Evolutionary conservation across 2,329 filamentous ascomycete species (phyloP), one percentile per base, ranked within the genome.

Genomic region (Penicillium sp.): DNA sequence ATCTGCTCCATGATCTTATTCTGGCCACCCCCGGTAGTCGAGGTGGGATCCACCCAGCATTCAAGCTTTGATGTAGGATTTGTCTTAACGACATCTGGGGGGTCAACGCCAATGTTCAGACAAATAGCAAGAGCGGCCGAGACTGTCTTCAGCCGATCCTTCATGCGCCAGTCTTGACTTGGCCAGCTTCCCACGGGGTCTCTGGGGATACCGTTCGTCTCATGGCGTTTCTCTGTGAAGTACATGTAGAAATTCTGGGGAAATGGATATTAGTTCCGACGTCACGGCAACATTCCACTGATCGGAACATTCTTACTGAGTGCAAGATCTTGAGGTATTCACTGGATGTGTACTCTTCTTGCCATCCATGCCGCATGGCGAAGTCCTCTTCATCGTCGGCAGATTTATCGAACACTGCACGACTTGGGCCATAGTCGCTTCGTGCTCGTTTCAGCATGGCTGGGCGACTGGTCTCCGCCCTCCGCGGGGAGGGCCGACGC

Each of bases 161-260:
- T 88, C 90, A 97, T 97, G 54, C 94, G 89, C 94, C 94, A 99
- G 72, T 97, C 94, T 70, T 96, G 90, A 47, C 70, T 77, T 5
- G 96, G 82, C 48, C 85, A 83, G 60, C 75, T 77, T 52, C 77
- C 77, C 19, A 71, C 71, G 18, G 79, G 77, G 54, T 78, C 76
- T 70, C 92, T 91, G 14, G 92, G 91, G 63, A 92, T 91, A 19
- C 92, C 94, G 31, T 91, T 93, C 19, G 91, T 94, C 72, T 97
- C 94, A 75, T 99, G 94, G 49, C 93, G 88, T 75, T 97, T 97
- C 75, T 99, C 94, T 60, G 93, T 97, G 75, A 90, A 99, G 77
- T 99, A 99, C 93, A 97, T 97, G 79, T 96, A 97, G 86, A 96
- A 99, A 63, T 91, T 95, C 89, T 96, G 74, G 51, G 56, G 28